Percentiles rank a stretch among this genome's conserved stretches.
Conservation (phyloP, 352 stramenopile genomes). For the Thraustotheca clavata region DNA sequence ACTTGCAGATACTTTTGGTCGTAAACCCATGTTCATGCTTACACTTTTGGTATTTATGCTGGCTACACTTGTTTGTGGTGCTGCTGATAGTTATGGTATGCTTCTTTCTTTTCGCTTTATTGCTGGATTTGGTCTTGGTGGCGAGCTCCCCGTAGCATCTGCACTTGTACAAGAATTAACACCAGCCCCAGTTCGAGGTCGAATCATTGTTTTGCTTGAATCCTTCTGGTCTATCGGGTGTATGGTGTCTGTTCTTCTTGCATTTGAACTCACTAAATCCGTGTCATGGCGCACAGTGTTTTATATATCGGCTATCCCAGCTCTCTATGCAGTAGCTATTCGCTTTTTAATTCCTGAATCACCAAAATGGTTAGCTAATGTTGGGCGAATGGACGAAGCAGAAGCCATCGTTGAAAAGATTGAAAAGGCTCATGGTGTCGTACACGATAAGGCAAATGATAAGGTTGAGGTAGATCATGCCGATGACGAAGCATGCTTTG, state of each 20-base stretch:
- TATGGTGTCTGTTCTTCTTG: conserved; percentile 33
- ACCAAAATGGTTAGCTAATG: conserved; percentile 57
- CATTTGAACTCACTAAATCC: conserved; percentile 21
- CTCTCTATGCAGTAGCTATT: conserved; percentile 28
- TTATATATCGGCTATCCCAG: conserved; percentile 25
- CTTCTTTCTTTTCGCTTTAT: conserved; percentile 37
- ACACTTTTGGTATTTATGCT: conserved; percentile 34
- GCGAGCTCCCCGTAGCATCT: conserved; percentile 39
- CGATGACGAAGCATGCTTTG: not conserved
- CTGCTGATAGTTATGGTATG: conserved; percentile 30
- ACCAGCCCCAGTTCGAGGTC: conserved; percentile 46
- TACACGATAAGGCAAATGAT: not conserved
- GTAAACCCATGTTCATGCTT: conserved; percentile 33
- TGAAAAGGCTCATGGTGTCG: conserved; percentile 49
- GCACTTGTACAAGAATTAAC: conserved; percentile 51
- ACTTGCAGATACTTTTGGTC: conserved; percentile 50
- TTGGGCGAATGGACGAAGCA: conserved; percentile 49
- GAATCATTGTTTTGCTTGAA: conserved; percentile 43
- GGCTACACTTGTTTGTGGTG: conserved; percentile 28
- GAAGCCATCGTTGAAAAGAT: conserved; percentile 43
- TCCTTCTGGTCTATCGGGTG: conserved; percentile 35
- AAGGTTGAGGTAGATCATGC: not conserved
- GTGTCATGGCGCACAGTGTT: conserved; percentile 25
- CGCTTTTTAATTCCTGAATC: conserved; percentile 38
- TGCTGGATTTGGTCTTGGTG: conserved; percentile 41